Evolutionary conservation across 108 stramenopile genomes (phyloP).

Genomic region (Phaeodactylum tricornutum): DNA sequence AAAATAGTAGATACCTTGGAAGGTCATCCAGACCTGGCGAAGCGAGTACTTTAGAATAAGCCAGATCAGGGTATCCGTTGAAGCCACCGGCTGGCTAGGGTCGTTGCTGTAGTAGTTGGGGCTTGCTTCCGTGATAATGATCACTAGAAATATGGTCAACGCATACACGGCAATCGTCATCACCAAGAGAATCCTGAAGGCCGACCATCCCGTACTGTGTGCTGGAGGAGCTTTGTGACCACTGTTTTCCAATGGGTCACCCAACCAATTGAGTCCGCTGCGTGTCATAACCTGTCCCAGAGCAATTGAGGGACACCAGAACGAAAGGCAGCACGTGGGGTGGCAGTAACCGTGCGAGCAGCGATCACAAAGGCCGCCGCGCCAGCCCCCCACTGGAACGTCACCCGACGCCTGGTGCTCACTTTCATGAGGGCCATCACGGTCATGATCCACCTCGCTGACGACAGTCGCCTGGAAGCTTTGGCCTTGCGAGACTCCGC

Average conservation of each 20-base stretch:
- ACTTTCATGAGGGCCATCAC: too few species aligned
- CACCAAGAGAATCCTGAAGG: background rate
- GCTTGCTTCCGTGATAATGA: too few species aligned
- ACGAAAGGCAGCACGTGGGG: constrained; percentile 12
- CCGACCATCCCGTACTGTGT: background rate
- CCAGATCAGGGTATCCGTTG: constrained; percentile 1
- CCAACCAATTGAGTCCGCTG: constrained; percentile 11
- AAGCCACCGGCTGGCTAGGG: background rate
- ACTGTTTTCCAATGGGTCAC: background rate
- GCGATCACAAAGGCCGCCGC: constrained; percentile 18
- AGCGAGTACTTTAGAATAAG: too few species aligned
- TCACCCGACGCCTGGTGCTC: background rate
- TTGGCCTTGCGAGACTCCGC: background rate
- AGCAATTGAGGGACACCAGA: constrained; percentile 16
- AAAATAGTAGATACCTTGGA: background rate
- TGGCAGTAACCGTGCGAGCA: constrained; percentile 10
- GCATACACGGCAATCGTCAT: background rate
- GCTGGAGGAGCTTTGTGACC: background rate
- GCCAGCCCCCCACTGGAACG: constrained; percentile 20
- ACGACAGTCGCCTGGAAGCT: constrained; percentile 1
- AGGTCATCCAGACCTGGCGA: background rate
- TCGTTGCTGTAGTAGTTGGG: too few species aligned
- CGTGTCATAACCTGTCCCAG: constrained; percentile 24
- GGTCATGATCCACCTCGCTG: background rate
- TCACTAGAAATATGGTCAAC: constrained; percentile 1